Base-by-base conservation (phyloP, 2,329 filamentous ascomycete species). In the Leptographium procerum region DNA sequence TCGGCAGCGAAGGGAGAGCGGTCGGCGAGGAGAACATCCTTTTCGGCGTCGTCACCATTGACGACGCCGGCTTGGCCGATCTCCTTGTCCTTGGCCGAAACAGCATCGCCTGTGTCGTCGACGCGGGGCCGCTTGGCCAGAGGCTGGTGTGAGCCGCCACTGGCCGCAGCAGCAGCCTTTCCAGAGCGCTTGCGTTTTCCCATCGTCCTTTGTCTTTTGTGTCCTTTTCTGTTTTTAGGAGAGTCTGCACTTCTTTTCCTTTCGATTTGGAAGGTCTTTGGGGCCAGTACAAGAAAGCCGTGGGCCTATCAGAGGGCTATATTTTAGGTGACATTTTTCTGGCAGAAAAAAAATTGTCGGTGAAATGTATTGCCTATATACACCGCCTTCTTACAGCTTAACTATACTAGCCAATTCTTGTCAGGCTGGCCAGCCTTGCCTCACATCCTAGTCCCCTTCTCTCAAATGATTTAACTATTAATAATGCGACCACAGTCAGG, bases 1-100 rank as follows among this genome's bases (percentile, higher is more conserved):
- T 77, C 71, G 61, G 82, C 79, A 63, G 78, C 68, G 64, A 86
- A 86, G 1, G 74, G 72, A 1, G 71, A 68, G 58, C 71, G 75
- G 64, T 76, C 58, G 22, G 19, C 22, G 26, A 65, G 58, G 5
- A 64, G 63, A 1, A 53, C 55, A n/a, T 58, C 54, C 40, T 60
- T 61, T 13, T 59, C 57, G 29, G 48, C 34, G 43, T 43, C 26
- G 28, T 55, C n/a, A 19, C 1, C 19, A 9, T 6, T 10, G 19
- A 8, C 19, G 31, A n/a, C 34, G 28, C 16, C 40, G 2, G 36
- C 24, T 11, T 16, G 43, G 52, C 52, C 34, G 43, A 16, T 4
- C 14, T 16, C 22, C 28, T 47, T 55, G 14, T 31, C 26, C 28
- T 47, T 55, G 14, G 22, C 26, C 22, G 19, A 26, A 16, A 28